phyloP scores from a whole-genome alignment of 345 rosid species.

The Citrus unshiu region DNA sequence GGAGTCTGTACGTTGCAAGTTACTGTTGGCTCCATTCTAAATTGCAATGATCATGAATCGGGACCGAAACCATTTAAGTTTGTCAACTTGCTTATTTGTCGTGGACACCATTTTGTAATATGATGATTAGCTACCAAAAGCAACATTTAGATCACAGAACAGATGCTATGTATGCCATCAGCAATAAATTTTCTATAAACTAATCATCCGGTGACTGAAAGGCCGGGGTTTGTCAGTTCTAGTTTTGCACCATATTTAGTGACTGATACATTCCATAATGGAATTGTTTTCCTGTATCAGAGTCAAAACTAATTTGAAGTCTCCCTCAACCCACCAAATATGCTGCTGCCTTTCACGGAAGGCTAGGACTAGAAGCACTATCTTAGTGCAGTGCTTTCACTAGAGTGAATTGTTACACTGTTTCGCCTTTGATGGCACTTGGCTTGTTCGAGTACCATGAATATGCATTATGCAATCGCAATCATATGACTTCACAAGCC shows the following conservation, averaged over 20 bases:
- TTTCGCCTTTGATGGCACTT: neutral
- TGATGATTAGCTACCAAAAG: neutral
- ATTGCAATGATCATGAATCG: neutral
- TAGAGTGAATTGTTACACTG: neutral
- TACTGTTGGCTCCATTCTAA: neutral
- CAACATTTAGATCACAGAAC: neutral
- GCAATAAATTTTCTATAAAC: neutral
- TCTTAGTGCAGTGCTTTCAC: neutral
- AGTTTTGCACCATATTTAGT: neutral
- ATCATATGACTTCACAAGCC: neutral
- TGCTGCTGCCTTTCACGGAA: neutral
- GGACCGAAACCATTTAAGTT: neutral
- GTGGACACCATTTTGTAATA: neutral
- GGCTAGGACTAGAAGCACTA: conserved; percentile 3
- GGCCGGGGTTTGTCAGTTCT: neutral
- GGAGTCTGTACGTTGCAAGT: neutral
- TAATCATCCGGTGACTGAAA: neutral
- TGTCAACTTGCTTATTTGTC: neutral
- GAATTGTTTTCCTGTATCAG: neutral
- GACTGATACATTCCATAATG: neutral
- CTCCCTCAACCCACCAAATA: neutral
- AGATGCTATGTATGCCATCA: neutral
- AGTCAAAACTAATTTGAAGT: conserved; percentile 2
- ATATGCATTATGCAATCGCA: neutral
- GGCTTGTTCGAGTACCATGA: neutral